phyloP scores from a whole-genome alignment of 1,284 basidiomycete genomes.

The Phaffia rhodozyma region DNA sequence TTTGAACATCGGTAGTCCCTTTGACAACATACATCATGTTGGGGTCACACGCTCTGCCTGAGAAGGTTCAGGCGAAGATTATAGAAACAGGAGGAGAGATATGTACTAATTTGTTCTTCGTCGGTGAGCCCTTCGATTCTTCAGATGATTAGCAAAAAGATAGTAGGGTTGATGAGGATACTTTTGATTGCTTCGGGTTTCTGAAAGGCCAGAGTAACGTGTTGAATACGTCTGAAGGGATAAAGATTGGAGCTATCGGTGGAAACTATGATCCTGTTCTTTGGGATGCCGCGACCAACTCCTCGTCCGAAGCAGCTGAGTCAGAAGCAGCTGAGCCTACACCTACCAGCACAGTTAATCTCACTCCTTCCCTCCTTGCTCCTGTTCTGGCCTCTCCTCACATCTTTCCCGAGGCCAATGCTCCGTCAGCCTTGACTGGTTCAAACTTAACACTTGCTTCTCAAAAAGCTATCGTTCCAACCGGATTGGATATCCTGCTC shows the following conservation, averaged over 20 bases:
- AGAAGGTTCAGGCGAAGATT: conserved; percentile 57
- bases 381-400: conserved; percentile 44
- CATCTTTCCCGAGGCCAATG: conserved; percentile 28
- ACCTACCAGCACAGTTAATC: conserved; percentile 54
- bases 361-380: conserved; percentile 58
- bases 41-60: conserved; percentile 61
- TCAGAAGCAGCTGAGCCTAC: conserved; percentile 38
- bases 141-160: neutral
- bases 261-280: conserved; percentile 56
- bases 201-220: conserved; percentile 64
- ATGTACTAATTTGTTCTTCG: conserved; percentile 64
- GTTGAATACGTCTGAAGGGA: conserved; percentile 65
- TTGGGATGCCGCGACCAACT: conserved; percentile 32
- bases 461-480: conserved; percentile 47
- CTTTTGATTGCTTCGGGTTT: neutral
- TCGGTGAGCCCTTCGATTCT: conserved; percentile 48
- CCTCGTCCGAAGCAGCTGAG: neutral
- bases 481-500: conserved; percentile 69
- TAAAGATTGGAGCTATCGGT: conserved; percentile 74
- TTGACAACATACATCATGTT: conserved; percentile 87
- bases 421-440: conserved; percentile 47
- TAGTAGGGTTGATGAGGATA: neutral
- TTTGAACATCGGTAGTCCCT: conserved; percentile 46
- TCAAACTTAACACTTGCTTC: conserved; percentile 53
- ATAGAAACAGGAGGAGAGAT: conserved; percentile 62